Evolutionary conservation across 768 basidiomycete genomes (phyloP).

Genomic region (Chlorophyllum brunneum): DNA sequence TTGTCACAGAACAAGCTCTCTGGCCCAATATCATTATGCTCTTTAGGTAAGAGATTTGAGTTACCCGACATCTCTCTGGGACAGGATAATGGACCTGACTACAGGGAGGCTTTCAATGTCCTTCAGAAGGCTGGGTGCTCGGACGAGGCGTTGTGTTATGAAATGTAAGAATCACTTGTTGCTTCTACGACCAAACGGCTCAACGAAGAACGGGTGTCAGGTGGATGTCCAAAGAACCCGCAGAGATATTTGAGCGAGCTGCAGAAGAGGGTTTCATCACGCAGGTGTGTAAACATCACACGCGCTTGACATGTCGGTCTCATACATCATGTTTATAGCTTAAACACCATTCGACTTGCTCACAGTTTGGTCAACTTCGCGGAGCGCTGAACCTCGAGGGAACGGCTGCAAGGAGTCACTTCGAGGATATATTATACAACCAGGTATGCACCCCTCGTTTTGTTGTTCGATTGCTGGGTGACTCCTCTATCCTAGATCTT

Average conservation of each 20-base stretch:
- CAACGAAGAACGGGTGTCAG: slow-evolving; percentile 22
- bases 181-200: background rate
- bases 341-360: slow-evolving; percentile 57
- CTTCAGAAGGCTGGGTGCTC: slow-evolving; percentile 64
- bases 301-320: background rate
- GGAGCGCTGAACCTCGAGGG: slow-evolving; percentile 57
- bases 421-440: slow-evolving; percentile 55
- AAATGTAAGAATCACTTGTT: slow-evolving; percentile 42
- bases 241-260: slow-evolving; percentile 64
- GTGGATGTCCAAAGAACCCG: slow-evolving; percentile 75
- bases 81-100: background rate
- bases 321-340: slow-evolving; percentile 30
- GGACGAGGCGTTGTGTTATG: slow-evolving; percentile 63
- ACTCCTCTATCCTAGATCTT: slow-evolving; percentile 36
- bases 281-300: slow-evolving; percentile 32
- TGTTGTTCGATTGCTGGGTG: background rate
- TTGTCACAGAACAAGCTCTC: slow-evolving; percentile 47
- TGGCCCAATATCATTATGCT: slow-evolving; percentile 68
- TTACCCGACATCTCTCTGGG: background rate
- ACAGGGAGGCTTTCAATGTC: slow-evolving; percentile 55
- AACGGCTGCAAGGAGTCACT: slow-evolving; percentile 43
- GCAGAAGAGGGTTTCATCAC: slow-evolving; percentile 63
- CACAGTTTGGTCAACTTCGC: slow-evolving; percentile 59
- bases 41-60: slow-evolving; percentile 38
- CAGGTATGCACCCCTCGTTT: slow-evolving; percentile 30